Conservation (phyloP, 1,284 basidiomycete species). For the Kwoniella shivajii region DNA sequence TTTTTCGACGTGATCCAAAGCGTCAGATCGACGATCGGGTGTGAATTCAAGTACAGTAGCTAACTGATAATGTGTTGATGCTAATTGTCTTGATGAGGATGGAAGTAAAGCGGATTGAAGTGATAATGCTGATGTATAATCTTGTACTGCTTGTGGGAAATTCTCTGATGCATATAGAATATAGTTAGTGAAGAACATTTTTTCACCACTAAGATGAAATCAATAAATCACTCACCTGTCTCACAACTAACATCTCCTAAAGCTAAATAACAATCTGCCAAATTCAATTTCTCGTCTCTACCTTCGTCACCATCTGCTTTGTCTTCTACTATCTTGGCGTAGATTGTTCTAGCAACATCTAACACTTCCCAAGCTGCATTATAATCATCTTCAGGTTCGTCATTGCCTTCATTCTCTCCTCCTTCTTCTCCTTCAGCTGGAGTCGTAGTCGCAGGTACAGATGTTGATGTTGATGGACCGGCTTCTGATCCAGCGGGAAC, state of each 20-base stretch:
- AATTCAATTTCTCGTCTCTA: slow-evolving; percentile 61
- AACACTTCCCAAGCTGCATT: slow-evolving; percentile 92
- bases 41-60: slow-evolving; percentile 86
- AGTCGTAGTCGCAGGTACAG: neutral
- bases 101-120: slow-evolving; percentile 74
- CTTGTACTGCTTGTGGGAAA: slow-evolving; percentile 83
- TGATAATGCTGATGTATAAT: slow-evolving; percentile 72
- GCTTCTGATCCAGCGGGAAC: slow-evolving; percentile 16
- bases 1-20: slow-evolving; percentile 74
- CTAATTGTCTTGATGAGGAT: slow-evolving; percentile 77
- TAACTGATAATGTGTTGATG: slow-evolving; percentile 85
- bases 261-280: slow-evolving; percentile 80
- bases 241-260: slow-evolving; percentile 87
- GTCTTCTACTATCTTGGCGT: slow-evolving; percentile 62
- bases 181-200: neutral
- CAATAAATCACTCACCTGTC: slow-evolving; percentile 65
- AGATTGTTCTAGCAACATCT: slow-evolving; percentile 81
- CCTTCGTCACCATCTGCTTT: slow-evolving; percentile 52
- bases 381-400: slow-evolving; percentile 80
- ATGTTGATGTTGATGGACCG: slow-evolving; percentile 6
- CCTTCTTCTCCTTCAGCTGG: neutral
- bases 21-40: slow-evolving; percentile 72
- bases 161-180: slow-evolving; percentile 64
- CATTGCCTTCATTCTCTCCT: slow-evolving; percentile 54
- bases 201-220: neutral